A percentile compares a stretch with the other conserved stretches of the same genome.
These are phyloP conservation scores for Pseudocercospora vitis DNA, from an alignment of 2,329 filamentous ascomycete genomes.

Conservation along the genomic window DNA sequence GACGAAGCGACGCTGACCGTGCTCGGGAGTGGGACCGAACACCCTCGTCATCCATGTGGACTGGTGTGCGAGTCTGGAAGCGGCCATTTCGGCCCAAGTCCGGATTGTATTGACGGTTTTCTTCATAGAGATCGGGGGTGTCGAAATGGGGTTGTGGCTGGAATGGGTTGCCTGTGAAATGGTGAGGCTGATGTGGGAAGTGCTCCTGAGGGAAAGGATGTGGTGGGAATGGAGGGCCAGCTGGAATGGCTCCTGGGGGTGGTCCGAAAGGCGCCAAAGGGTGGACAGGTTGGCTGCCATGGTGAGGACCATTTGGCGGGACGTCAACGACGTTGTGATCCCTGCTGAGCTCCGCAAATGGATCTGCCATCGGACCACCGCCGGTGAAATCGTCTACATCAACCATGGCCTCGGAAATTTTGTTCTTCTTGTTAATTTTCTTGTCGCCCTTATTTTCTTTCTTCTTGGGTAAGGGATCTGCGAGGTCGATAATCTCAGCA, in stretches of 20 bases:
- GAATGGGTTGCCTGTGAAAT: conserved; percentile 8
- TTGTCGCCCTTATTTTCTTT: conserved; percentile 7
- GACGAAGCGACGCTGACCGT: neutral
- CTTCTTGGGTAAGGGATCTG: conserved; percentile 3
- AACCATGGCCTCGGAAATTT: neutral
- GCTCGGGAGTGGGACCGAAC: neutral
- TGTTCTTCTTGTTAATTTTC: conserved; percentile 4
- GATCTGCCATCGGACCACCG: neutral
- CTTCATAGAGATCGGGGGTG: conserved; percentile 11
- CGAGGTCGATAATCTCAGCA: conserved; percentile 12
- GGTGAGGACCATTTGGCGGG: neutral
- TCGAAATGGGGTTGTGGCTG: conserved; percentile 11
- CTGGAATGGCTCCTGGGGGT: conserved; percentile 2
- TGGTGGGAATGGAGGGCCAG: neutral
- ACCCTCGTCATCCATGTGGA: neutral
- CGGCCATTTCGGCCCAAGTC: neutral
- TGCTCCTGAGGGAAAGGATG: conserved; percentile 1
- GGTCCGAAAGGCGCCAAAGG: conserved; percentile 3
- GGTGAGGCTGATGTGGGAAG: neutral
- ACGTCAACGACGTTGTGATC: conserved; percentile 6
- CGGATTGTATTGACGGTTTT: neutral
- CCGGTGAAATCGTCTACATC: conserved; percentile 10
- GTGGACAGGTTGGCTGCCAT: neutral
- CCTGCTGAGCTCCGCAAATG: neutral
- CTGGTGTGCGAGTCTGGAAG: neutral